A percentile compares a stretch with the other conserved stretches of the same genome.
Conservation (phyloP, 208 protist species). For the Trypanosoma congolense region DNA sequence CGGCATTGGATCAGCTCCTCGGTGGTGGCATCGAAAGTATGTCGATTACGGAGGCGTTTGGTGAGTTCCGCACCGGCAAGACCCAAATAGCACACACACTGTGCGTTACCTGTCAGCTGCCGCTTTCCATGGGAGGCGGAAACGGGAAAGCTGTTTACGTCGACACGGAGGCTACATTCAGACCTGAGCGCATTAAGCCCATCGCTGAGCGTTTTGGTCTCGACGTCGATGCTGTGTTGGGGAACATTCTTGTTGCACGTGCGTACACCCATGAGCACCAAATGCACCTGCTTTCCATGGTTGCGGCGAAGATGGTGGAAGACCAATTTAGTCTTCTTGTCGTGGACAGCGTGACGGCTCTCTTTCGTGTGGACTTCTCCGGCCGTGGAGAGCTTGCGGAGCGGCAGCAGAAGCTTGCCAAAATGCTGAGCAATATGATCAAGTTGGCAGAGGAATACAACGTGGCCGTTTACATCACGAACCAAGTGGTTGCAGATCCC, state of each 20-base stretch:
- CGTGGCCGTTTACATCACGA: conserved; percentile 99
- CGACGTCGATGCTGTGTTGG: conserved; percentile 86
- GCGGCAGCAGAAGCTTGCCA: conserved; percentile 92
- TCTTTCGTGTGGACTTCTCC: conserved; percentile 97
- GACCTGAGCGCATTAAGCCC: conserved; percentile 94
- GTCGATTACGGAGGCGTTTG: conserved; percentile 97
- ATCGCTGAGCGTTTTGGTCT: conserved; percentile 96
- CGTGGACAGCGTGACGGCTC: conserved; percentile 98
- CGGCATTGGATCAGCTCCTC: conserved; percentile 91
- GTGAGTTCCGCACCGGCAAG: conserved; percentile 99
- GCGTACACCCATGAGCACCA: conserved; percentile 96
- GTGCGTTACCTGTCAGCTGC: conserved; percentile 96
- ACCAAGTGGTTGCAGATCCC: conserved; percentile 98
- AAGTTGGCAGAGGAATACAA: conserved; percentile 99
- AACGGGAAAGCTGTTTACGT: conserved; percentile 95
- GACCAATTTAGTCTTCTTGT: conserved; percentile 93
- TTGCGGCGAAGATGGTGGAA: conserved; percentile 90
- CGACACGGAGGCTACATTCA: conserved; percentile 98
- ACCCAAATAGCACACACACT: conserved; percentile 98
- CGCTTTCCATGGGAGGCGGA: conserved; percentile 85
- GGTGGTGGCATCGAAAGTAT: conserved; percentile 96
- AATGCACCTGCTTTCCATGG: conserved; percentile 86
- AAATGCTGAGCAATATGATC: conserved; percentile 91
- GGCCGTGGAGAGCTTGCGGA: conserved; percentile 97
- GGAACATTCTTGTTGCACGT: conserved; percentile 97